Evolutionary conservation across 1,139 yeast species (phyloP).

Genomic region (Pichia sp.): DNA sequence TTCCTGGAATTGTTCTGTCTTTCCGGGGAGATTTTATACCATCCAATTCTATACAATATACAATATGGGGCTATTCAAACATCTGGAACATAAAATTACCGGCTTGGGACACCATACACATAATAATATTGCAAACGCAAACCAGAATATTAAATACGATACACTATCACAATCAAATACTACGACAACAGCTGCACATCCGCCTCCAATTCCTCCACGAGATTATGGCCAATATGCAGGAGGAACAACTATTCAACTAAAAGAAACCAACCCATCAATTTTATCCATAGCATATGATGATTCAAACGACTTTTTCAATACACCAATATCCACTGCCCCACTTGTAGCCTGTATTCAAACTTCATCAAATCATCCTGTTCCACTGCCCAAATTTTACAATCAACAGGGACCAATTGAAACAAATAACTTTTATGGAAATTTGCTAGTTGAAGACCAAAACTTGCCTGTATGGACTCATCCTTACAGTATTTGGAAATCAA

Average conservation of each 20-base stretch:
- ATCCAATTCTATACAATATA: too few relatives aligned
- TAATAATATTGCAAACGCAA: too few relatives aligned
- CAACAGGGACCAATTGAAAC: slow-evolving; percentile 54
- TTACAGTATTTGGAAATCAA: slow-evolving; percentile 63
- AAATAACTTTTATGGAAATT: slow-evolving; percentile 78
- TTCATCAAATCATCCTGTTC: slow-evolving; percentile 37
- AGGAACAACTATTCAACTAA: background rate
- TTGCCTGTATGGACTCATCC: slow-evolving; percentile 77
- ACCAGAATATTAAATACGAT: too few relatives aligned
- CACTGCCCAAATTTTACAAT: slow-evolving; percentile 38
- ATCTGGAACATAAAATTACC: too few relatives aligned
- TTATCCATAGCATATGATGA: background rate
- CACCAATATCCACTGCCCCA: slow-evolving; percentile 32
- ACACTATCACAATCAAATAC: background rate
- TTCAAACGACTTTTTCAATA: slow-evolving; percentile 26
- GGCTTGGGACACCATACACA: too few relatives aligned
- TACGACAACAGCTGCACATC: background rate
- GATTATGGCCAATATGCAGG: slow-evolving; percentile 17
- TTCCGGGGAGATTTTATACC: too few relatives aligned
- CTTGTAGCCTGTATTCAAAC: slow-evolving; percentile 46
- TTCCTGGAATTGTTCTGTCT: too few relatives aligned
- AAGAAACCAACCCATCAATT: background rate
- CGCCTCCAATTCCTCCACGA: slow-evolving; percentile 24
- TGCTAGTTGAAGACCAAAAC: slow-evolving; percentile 60
- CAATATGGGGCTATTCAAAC: too few relatives aligned